phyloP scores from a whole-genome alignment of 2,329 filamentous ascomycete species.

The Lasiodiplodia hormozganensis region DNA sequence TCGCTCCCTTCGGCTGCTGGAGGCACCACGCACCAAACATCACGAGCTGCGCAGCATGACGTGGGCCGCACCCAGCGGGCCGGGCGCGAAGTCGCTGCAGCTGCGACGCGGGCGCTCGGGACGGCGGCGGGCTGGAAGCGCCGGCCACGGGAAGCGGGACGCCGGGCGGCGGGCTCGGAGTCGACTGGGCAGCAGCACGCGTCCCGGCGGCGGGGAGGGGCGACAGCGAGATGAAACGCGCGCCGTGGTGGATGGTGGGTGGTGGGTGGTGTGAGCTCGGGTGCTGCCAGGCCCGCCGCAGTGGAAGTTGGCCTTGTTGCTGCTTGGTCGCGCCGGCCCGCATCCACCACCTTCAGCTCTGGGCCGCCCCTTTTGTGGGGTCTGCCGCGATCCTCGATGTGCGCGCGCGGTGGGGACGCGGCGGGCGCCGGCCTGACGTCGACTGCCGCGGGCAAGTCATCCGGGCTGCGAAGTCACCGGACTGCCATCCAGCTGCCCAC shows the following conservation, averaged over 20 bases:
- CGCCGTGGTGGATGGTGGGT: not conserved
- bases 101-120: constrained; percentile 10
- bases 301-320: constrained; percentile 18
- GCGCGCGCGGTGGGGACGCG: constrained; percentile 17
- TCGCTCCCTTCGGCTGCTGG: not conserved
- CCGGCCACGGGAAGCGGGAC: constrained; percentile 12
- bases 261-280: constrained; percentile 22
- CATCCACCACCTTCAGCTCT: constrained; percentile 15
- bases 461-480: not conserved
- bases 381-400: constrained; percentile 19
- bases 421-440: constrained; percentile 10
- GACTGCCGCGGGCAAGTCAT: constrained; percentile 11
- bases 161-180: constrained; percentile 3
- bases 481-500: not conserved
- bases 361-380: constrained; percentile 20
- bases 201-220: not conserved
- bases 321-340: constrained; percentile 16
- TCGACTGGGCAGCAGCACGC: not conserved
- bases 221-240: constrained; percentile 11
- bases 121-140: constrained; percentile 2
- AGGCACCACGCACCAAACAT: not conserved
- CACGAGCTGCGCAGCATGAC: constrained; percentile 17
- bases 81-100: not conserved
- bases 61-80: constrained; percentile 3
- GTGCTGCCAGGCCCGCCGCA: constrained; percentile 18